Evolutionary conservation across 2,329 filamentous ascomycete genomes (phyloP), one percentile per base, ranked within the genome.

Genomic region (Aotearoamyces nothofagi): DNA sequence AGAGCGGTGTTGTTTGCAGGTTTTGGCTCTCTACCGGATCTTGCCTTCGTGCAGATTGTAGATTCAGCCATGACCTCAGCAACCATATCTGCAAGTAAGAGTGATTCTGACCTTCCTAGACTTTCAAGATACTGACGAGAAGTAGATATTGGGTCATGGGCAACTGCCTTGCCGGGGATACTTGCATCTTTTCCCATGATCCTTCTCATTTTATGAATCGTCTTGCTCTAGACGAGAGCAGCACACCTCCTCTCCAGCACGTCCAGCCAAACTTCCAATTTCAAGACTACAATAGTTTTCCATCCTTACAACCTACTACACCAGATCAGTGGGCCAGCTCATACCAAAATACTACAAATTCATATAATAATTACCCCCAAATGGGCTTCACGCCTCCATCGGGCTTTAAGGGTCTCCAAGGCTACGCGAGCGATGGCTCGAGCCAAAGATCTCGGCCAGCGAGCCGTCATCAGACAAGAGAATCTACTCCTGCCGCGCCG

Each of bases 161-260:
- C 2, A 94, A 87, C 45, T 98, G 90, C 50, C 66, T 98, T 17
- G 90, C 90, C 12, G 87, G 90, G 19, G 78, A 84, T 33, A 86
- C 83, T 3, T 98, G 90, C 53, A 82, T 93, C 34, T 98, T 98
- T 58, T 96, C 87, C 9, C 90, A 98, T 53, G 90, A 98, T 43
- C 90, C 90, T 3, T 73, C 84, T 2, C 71, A 83, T 40, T 66
- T 94, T 9, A 73, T 93, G 56, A 83, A 78, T 45, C 80, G 80
- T 42, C 66, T 98, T 38, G 72, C 66, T 17, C 56, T 94, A 9
- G 78, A 81, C 37, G 80, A 72, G 25, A 60, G 68, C 33, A 63
- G 62, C 41, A 76, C 74, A 22, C 69, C 75, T 30, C 69, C 77
- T n/a, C 51, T 63, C 4, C 67, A 70, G 34, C 63, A 68, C 33